Evolutionary conservation across 176 grass and related monocot genomes (phyloP).

Genomic region (Chrysopogon serrulatus): DNA sequence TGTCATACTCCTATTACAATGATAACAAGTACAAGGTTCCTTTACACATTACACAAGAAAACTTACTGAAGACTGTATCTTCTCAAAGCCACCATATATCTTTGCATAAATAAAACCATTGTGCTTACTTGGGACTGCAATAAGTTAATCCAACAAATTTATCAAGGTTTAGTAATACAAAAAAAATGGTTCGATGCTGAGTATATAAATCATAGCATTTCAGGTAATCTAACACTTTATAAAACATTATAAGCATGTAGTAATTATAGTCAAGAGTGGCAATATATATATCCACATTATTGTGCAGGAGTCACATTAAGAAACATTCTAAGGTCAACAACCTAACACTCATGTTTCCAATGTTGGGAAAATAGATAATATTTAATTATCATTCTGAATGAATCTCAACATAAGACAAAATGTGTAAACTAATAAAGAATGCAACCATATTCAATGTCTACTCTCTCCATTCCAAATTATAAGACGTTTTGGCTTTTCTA

Average conservation of each 20-base stretch:
- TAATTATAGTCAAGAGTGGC: not conserved
- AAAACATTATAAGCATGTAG: not conserved
- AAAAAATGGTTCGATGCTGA: not conserved
- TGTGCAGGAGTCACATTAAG: not conserved
- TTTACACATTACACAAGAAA: constrained; percentile 12
- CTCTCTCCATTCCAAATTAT: too few species aligned
- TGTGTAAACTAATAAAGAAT: not conserved
- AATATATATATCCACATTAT: constrained; percentile 10
- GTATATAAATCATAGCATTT: not conserved
- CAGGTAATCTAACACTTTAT: constrained; percentile 2
- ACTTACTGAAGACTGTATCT: constrained; percentile 97
- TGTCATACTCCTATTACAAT: constrained; percentile 24
- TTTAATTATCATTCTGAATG: not conserved
- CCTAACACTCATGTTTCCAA: not conserved
- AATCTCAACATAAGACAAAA: not conserved
- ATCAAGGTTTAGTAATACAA: constrained; percentile 3
- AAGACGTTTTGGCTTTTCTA: too few species aligned
- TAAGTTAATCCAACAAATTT: constrained; percentile 13
- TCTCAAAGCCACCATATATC: constrained; percentile 95
- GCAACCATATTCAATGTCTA: not conserved
- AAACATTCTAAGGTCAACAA: not conserved
- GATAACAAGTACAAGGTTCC: constrained; percentile 2
- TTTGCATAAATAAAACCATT: constrained; percentile 98
- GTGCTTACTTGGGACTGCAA: constrained; percentile 60
- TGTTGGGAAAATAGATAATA: not conserved